Conservation (phyloP, 345 rosid genomes). For the rapeseed (Brassica napus) region Da-Ae NC_063442.1:15986001-15986500, state of each 20-base stretch:
- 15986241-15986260: slow-evolving; percentile 92
- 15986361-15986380: slow-evolving; percentile 88
- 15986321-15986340: slow-evolving; percentile 47
- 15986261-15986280: slow-evolving; percentile 70
- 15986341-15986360: slow-evolving; percentile 90
- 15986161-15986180: slow-evolving; percentile 79
- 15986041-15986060: slow-evolving; percentile 65
- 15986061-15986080: slow-evolving; percentile 74
- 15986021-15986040: slow-evolving; percentile 69
- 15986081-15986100: slow-evolving; percentile 58
- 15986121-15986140: slow-evolving; percentile 71
- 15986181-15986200: slow-evolving; percentile 62
- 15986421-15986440: slow-evolving; percentile 90
- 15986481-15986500: not conserved
- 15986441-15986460: slow-evolving; percentile 97
- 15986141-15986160: slow-evolving; percentile 92
- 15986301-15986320: slow-evolving; percentile 90
- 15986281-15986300: slow-evolving; percentile 85
- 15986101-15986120: slow-evolving; percentile 47
- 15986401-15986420: slow-evolving; percentile 96
- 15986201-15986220: slow-evolving; percentile 59
- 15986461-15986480: slow-evolving; percentile 72
- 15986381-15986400: slow-evolving; percentile 96
- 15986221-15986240: slow-evolving; percentile 91
- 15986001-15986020: slow-evolving; percentile 63